phyloP scores from a whole-genome alignment of 345 rosid genomes.

The Eucalyptus grandis region DNA sequence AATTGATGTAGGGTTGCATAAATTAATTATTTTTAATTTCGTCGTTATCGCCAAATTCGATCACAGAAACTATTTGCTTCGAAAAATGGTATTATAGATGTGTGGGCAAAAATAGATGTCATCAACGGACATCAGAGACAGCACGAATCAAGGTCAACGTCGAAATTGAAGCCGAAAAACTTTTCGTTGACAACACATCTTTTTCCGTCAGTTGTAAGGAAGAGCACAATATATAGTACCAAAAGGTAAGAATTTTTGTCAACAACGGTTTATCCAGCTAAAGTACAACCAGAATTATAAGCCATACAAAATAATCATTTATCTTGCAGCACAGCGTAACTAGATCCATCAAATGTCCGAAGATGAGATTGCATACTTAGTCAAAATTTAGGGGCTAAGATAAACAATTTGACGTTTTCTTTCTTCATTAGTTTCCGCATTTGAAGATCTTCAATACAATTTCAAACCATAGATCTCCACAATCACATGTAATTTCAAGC shows the following conservation, averaged over 20 bases:
- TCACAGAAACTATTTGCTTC: not conserved
- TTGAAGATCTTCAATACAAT: not conserved
- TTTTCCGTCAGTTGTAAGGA: not conserved
- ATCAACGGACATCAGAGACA: not conserved
- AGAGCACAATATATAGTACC: not conserved
- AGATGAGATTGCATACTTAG: too few relatives aligned
- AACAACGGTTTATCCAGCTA: not conserved
- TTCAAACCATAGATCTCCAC: not conserved
- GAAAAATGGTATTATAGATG: not conserved
- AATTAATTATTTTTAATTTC: too few relatives aligned
- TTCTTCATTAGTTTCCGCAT: not conserved
- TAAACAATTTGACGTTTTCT: not conserved
- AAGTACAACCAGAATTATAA: not conserved
- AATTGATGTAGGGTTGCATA: not conserved
- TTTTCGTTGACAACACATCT: not conserved
- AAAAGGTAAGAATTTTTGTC: not conserved
- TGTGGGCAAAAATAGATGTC: not conserved
- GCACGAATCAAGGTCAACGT: not conserved
- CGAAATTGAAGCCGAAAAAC: not conserved
- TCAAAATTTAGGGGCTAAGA: not conserved
- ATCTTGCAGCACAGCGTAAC: conserved; percentile 57
- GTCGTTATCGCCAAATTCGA: not conserved
- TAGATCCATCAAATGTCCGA: conserved; percentile 11
- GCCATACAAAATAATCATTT: not conserved
- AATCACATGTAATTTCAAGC: not conserved